Percentiles rank a stretch among this genome's conserved stretches.
These are phyloP conservation scores for Rossbeevera mucosa DNA, from an alignment of 768 basidiomycete species.

Conservation along the genomic window DNA sequence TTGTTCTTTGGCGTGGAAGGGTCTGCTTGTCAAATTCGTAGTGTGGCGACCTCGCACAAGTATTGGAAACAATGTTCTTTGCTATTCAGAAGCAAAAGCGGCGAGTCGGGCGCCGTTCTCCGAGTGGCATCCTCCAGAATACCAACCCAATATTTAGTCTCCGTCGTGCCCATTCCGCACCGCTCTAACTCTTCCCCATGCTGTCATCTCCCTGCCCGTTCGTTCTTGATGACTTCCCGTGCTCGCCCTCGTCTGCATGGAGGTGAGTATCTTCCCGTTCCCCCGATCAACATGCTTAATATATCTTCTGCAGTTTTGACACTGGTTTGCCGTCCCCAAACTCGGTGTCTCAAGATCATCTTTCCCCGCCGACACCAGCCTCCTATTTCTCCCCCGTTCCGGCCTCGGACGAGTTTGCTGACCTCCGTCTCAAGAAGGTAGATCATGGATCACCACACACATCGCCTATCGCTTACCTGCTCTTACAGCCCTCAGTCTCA, in stretches of 20 bases:
- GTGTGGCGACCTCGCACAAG: background rate
- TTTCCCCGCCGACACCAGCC: constrained; percentile 21
- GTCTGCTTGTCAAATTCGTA: background rate
- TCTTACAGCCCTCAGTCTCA: background rate
- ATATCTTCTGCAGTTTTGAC: background rate
- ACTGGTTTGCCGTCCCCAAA: constrained; percentile 13
- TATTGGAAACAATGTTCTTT: background rate
- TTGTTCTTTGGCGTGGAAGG: background rate
- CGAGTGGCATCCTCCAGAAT: constrained; percentile 1
- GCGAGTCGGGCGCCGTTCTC: constrained; percentile 9
- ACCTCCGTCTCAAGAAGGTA: constrained; percentile 6
- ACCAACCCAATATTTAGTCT: constrained; percentile 7
- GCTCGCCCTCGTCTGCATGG: constrained; percentile 22
- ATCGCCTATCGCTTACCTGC: background rate
- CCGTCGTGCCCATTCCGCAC: background rate
- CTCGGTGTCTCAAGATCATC: constrained; percentile 8
- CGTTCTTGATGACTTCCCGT: constrained; percentile 3
- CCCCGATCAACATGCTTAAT: background rate
- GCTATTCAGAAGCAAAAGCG: constrained; percentile 1
- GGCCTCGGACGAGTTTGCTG: constrained; percentile 13
- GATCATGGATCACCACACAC: background rate
- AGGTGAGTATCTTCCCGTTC: constrained; percentile 19
- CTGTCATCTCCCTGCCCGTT: background rate
- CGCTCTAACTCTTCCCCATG: background rate
- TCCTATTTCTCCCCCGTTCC: constrained; percentile 5